Percentiles rank a stretch among this genome's conserved stretches.
Evolutionary conservation across 2,329 filamentous ascomycete genomes (phyloP).

Genomic region (Chaetomium olivaceum): DNA sequence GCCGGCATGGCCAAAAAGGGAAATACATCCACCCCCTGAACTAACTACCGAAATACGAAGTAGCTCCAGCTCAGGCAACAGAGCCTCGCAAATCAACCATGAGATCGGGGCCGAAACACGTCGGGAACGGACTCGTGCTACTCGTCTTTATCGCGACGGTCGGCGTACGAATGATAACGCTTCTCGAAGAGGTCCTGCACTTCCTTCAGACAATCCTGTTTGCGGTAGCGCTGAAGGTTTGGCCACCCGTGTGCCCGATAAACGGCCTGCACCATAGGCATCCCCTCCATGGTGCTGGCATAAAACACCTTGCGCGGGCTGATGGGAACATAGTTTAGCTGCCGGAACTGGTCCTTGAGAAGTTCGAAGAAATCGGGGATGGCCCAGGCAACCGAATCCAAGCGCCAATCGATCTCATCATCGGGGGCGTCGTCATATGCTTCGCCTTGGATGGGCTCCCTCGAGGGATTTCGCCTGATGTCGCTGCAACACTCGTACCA

Average conservation of each 20-base stretch:
- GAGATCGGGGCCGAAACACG: neutral
- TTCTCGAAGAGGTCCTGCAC: neutral
- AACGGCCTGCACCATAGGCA: constrained; percentile 29
- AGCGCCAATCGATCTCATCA: neutral
- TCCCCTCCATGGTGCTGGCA: neutral
- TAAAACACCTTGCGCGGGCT: neutral
- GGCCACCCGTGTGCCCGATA: constrained; percentile 40
- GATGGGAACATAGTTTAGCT: neutral
- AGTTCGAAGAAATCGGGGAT: constrained; percentile 14
- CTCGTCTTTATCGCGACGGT: neutral
- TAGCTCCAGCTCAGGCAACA: too few species aligned
- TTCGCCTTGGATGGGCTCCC: constrained; percentile 13
- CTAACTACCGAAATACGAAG: too few species aligned
- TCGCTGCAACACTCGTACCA: constrained; percentile 12
- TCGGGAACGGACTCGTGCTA: neutral
- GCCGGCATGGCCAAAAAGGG: too few species aligned
- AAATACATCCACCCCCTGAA: too few species aligned
- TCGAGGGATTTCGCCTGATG: neutral
- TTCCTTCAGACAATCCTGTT: constrained; percentile 30
- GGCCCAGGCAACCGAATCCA: neutral
- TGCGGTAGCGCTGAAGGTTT: constrained; percentile 34
- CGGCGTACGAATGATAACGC: neutral
- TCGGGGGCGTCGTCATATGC: constrained; percentile 22
- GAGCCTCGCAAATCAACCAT: too few species aligned
- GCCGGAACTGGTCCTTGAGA: constrained; percentile 13